These are phyloP conservation scores for Torulaspora quercuum DNA, from an alignment of 805 yeast genomes.

Conservation along the genomic window DNA sequence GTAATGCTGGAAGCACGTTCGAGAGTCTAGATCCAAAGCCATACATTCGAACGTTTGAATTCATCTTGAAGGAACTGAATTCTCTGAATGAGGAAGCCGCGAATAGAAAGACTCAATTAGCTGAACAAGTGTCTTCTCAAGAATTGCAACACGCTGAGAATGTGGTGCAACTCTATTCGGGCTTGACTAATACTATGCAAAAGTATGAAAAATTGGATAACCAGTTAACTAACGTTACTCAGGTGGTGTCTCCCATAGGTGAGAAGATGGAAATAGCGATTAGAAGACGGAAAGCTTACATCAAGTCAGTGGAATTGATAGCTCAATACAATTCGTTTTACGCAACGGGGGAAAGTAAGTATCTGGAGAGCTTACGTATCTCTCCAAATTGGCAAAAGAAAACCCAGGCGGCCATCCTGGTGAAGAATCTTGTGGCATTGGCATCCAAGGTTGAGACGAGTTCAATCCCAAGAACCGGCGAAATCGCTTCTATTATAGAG, in stretches of 20 bases:
- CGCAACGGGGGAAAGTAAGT: constrained; percentile 44
- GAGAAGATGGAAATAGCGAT: constrained; percentile 64
- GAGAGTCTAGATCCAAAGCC: constrained; percentile 79
- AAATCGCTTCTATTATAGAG: constrained; percentile 47
- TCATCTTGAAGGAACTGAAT: constrained; percentile 70
- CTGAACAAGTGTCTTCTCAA: constrained; percentile 52
- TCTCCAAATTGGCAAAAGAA: constrained; percentile 53
- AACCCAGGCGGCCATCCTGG: constrained; percentile 57
- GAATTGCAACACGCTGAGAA: constrained; percentile 68
- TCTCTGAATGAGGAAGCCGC: constrained; percentile 55
- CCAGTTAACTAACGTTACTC: constrained; percentile 46
- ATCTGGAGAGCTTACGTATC: constrained; percentile 54
- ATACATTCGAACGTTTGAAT: constrained; percentile 87
- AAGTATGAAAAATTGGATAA: constrained; percentile 30
- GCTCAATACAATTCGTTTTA: constrained; percentile 75
- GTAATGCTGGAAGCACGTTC: constrained; percentile 15
- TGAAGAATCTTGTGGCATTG: constrained; percentile 60
- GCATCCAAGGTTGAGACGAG: constrained; percentile 61
- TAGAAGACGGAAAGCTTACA: constrained; percentile 67
- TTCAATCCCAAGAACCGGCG: constrained; percentile 44
- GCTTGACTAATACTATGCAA: constrained; percentile 22
- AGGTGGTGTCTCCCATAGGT: constrained; percentile 65
- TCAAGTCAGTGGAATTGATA: constrained; percentile 67
- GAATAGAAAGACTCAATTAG: constrained; percentile 48
- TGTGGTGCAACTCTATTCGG: constrained; percentile 44